phyloP scores from a whole-genome alignment of 768 basidiomycete genomes.

The Cystofilobasidium ferigula region DNA sequence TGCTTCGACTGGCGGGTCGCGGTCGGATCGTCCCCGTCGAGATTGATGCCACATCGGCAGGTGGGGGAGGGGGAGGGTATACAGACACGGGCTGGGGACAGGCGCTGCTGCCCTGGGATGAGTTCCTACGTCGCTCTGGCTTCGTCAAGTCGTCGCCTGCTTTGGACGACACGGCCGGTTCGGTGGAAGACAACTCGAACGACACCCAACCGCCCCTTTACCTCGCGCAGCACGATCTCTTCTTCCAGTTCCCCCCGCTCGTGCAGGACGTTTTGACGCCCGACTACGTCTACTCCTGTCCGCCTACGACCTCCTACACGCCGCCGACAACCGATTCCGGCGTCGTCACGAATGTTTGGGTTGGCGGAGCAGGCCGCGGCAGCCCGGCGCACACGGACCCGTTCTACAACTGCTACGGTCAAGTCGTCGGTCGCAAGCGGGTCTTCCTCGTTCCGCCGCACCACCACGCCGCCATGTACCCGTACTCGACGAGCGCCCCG shows the following conservation, averaged over 20 bases:
- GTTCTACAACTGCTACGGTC: conserved; percentile 88
- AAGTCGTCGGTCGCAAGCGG: conserved; percentile 77
- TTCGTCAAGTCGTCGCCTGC: conserved; percentile 31
- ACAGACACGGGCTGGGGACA: conserved; percentile 71
- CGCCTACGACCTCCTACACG: conserved; percentile 47
- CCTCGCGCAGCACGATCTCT: conserved; percentile 80
- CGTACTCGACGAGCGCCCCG: conserved; percentile 33
- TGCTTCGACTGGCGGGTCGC: conserved; percentile 58
- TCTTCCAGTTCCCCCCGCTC: conserved; percentile 71
- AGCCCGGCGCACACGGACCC: conserved; percentile 94
- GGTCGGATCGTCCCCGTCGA: conserved; percentile 85
- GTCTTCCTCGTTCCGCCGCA: conserved; percentile 81
- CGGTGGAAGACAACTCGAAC: neutral
- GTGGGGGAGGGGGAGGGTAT: conserved; percentile 56
- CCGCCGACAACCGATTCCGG: conserved; percentile 53
- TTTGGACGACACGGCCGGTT: neutral
- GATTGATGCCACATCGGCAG: conserved; percentile 37
- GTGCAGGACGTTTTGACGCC: conserved; percentile 67
- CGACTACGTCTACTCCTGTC: conserved; percentile 70
- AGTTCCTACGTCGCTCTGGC: conserved; percentile 49
- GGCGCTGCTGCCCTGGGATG: conserved; percentile 61
- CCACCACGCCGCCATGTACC: conserved; percentile 45
- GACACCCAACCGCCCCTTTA: conserved; percentile 46
- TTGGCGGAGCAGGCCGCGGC: conserved; percentile 45
- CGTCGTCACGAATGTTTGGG: conserved; percentile 36